Percentiles rank a stretch among this genome's conserved stretches.
Conservation (phyloP, 495 filamentous ascomycete genomes). For the Daldinia concentrica region DNA sequence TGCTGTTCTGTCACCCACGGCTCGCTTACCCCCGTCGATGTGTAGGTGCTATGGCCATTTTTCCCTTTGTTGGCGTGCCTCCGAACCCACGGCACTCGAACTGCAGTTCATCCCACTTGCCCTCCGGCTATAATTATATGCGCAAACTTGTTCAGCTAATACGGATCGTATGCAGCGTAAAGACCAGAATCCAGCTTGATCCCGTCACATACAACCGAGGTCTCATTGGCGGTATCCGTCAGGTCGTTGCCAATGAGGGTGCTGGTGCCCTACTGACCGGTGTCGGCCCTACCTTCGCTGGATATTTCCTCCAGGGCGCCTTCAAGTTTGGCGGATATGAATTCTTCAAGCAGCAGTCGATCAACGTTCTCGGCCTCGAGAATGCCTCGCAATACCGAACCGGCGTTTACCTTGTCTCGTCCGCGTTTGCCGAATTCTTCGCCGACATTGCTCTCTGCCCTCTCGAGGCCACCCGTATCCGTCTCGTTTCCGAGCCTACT, state of each 20-base stretch:
- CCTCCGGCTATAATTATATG: neutral
- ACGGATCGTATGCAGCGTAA: slow-evolving; percentile 69
- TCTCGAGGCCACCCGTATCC: slow-evolving; percentile 92
- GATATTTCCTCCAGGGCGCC: slow-evolving; percentile 94
- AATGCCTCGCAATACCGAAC: slow-evolving; percentile 86
- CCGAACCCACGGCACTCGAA: neutral
- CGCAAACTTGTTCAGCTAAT: slow-evolving; percentile 29
- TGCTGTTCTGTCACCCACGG: slow-evolving; percentile 97
- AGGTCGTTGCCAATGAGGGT: slow-evolving; percentile 86
- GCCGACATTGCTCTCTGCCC: slow-evolving; percentile 94
- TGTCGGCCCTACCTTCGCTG: slow-evolving; percentile 85
- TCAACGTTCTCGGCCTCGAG: slow-evolving; percentile 83
- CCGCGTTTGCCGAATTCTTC: slow-evolving; percentile 89
- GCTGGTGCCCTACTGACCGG: slow-evolving; percentile 89
- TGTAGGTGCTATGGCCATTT: slow-evolving; percentile 69
- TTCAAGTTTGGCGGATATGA: slow-evolving; percentile 97
- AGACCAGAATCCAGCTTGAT: slow-evolving; percentile 95
- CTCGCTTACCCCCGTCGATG: slow-evolving; percentile 91
- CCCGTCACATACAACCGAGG: slow-evolving; percentile 89
- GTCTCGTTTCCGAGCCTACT: slow-evolving; percentile 89
- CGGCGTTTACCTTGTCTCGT: slow-evolving; percentile 86
- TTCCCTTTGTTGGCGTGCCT: neutral
- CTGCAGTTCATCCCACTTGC: neutral
- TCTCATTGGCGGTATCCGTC: slow-evolving; percentile 84
- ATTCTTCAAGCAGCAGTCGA: slow-evolving; percentile 92